Conservation (phyloP, 331 rosid species). For the Erythrophleum ivorense region DNA sequence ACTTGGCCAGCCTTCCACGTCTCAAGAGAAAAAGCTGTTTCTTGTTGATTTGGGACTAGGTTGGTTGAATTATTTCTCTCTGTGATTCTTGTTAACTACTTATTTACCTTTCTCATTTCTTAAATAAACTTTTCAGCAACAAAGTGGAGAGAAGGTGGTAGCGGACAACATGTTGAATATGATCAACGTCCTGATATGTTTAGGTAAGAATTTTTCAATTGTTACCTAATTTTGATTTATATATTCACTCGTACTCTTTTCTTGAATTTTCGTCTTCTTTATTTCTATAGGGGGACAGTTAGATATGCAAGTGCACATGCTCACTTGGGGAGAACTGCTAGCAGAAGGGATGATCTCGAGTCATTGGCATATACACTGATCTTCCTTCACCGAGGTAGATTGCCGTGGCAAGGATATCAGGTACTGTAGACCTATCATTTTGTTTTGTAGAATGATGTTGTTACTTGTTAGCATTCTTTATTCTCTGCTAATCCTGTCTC, state of each 20-base stretch:
- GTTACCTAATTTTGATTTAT: too few relatives aligned
- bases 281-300: slow-evolving; percentile 75
- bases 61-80: too few relatives aligned
- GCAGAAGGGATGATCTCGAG: slow-evolving; percentile 80
- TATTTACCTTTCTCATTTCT: too few relatives aligned
- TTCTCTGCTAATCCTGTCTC: too few relatives aligned
- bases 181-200: slow-evolving; percentile 99
- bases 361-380: slow-evolving; percentile 89
- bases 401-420: slow-evolving; percentile 98
- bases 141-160: slow-evolving; percentile 82
- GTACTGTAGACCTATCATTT: too few relatives aligned
- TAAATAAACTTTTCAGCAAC: slow-evolving; percentile 67
- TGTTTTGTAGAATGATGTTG: too few relatives aligned
- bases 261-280: too few relatives aligned
- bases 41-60: slow-evolving; percentile 97
- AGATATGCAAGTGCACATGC: slow-evolving; percentile 98
- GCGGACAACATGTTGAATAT: slow-evolving; percentile 84
- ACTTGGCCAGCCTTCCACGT: slow-evolving; percentile 91
- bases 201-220: too few relatives aligned
- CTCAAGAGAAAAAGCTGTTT: slow-evolving; percentile 87
- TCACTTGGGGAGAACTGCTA: too few relatives aligned
- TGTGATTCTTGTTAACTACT: too few relatives aligned
- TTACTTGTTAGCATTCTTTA: too few relatives aligned
- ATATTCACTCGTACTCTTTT: too few relatives aligned
- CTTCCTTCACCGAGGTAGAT: slow-evolving; percentile 83